A percentile compares a stretch with the other conserved stretches of the same genome.
Conservation (phyloP, 2,329 filamentous ascomycete species). For the Hypoxylon sp. region DNA sequence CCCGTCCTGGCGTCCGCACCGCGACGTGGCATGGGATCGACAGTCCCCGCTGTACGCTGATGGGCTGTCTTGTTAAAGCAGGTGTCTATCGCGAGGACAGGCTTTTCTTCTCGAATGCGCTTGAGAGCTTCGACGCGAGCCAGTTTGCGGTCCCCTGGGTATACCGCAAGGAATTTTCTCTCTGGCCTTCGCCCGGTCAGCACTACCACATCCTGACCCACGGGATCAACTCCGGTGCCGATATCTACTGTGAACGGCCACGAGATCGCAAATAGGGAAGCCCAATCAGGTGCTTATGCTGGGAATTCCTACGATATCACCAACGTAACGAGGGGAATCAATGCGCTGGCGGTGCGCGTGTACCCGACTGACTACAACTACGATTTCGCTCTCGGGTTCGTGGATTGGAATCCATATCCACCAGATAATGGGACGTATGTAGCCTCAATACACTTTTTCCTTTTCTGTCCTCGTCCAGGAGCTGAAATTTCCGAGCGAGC, state of each 20-base stretch:
- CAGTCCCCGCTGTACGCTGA: slow-evolving; percentile 59
- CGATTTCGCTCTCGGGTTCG: slow-evolving; percentile 66
- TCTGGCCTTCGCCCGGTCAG: slow-evolving; percentile 46
- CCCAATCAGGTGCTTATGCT: slow-evolving; percentile 64
- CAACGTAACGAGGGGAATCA: slow-evolving; percentile 44
- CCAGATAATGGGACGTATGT: slow-evolving; percentile 64
- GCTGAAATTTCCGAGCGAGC: background rate
- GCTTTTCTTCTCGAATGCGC: slow-evolving; percentile 62
- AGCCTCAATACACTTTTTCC: background rate
- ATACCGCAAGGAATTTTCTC: slow-evolving; percentile 61
- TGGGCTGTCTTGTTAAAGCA: slow-evolving; percentile 63
- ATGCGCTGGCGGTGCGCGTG: slow-evolving; percentile 61
- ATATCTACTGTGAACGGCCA: slow-evolving; percentile 66
- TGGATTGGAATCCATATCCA: slow-evolving; percentile 69
- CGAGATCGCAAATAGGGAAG: slow-evolving; percentile 55
- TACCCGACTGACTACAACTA: slow-evolving; percentile 67
- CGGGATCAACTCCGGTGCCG: slow-evolving; percentile 66
- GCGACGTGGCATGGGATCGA: slow-evolving; percentile 60
- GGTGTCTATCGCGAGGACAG: slow-evolving; percentile 60
- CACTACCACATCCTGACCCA: slow-evolving; percentile 64
- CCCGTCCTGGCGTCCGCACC: slow-evolving; percentile 53
- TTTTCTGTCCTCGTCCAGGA: background rate
- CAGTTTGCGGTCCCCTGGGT: slow-evolving; percentile 65
- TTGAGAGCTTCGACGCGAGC: slow-evolving; percentile 52
- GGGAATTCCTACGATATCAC: slow-evolving; percentile 66